These are phyloP conservation scores for Candida takata DNA, from an alignment of 805 yeast species.

Conservation along the genomic window DNA sequence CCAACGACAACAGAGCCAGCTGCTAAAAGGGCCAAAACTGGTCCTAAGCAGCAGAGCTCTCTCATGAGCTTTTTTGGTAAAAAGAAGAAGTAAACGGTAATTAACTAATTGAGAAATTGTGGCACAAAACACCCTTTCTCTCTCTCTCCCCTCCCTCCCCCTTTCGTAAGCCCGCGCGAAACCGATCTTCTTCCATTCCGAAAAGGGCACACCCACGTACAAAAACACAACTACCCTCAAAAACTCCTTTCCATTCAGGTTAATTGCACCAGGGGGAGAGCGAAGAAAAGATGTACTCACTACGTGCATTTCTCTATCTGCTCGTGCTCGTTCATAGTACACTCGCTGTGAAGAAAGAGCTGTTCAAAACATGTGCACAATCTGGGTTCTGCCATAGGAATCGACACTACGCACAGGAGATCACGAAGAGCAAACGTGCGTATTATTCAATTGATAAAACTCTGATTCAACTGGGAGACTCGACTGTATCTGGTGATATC, in stretches of 20 bases:
- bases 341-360: conserved; percentile 49
- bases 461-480: conserved; percentile 26
- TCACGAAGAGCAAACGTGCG: conserved; percentile 23
- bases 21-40: conserved; percentile 16
- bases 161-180: too few relatives aligned
- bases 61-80: conserved; percentile 43
- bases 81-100: conserved; percentile 20
- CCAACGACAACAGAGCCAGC: conserved; percentile 3
- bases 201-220: too few relatives aligned
- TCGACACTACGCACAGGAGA: conserved; percentile 48
- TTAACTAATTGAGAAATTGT: too few relatives aligned
- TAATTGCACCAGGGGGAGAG: background rate
- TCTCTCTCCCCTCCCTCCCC: too few relatives aligned
- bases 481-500: conserved; percentile 39
- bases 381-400: conserved; percentile 84
- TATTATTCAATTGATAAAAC: conserved; percentile 36
- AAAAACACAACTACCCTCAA: too few relatives aligned
- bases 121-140: too few relatives aligned
- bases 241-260: too few relatives aligned
- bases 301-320: background rate
- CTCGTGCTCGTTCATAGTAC: background rate
- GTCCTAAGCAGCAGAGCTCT: conserved; percentile 34
- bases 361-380: conserved; percentile 72
- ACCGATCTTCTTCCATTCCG: too few relatives aligned
- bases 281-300: background rate